Base-by-base conservation (phyloP, 1,284 basidiomycete species). In the Cronartium quercuum region DNA sequence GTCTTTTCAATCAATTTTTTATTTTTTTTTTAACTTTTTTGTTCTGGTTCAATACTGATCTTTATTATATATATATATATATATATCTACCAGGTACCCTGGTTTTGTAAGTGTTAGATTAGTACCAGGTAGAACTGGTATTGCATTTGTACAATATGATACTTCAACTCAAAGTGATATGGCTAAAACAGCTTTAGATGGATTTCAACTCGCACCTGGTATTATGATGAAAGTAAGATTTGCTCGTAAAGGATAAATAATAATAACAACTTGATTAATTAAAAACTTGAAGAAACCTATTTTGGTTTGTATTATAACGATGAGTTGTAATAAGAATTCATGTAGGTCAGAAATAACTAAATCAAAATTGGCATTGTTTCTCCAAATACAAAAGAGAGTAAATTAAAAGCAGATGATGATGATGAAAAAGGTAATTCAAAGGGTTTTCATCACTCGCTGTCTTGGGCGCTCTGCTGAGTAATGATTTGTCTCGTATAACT, bases 141-240 rank as follows among this genome's bases (percentile, higher is more conserved):
- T 89, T 84, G 90, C 89, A 2, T 88, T 91, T 79, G 89, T 90
- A 34, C 80, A 86, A 38, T 93, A 89, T 83, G 89, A 92, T 79
- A 86, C 86, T 6, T 82, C 88, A 5, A 87, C 89, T 68, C 84
- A 89, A 35, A 90, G 90, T n/a, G 83, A 86, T 12, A 86, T 86
- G 10, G 91, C 91, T 73, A 90, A 88, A 83, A 87, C 89, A 71
- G 90, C 89, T 6, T 81, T 93, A 77, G 86, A 92, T 81, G 88
- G 88, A 68, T 92, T 91, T 81, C 86, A 88, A 44, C 83, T 93
- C 76, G 91, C 91, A 83, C 89, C 89, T 78, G 89, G 87, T 60
- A 91, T 90, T 88, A 83, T 86, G 76, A 91, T 92, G 90, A 85
- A 85, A 68, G 90, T 92, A 35, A 55, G 67, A 18, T 69, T 76